These are phyloP conservation scores for Fallopia convolvulus DNA, from an alignment of 148 eudicot genomes.

Conservation along the genomic window DNA sequence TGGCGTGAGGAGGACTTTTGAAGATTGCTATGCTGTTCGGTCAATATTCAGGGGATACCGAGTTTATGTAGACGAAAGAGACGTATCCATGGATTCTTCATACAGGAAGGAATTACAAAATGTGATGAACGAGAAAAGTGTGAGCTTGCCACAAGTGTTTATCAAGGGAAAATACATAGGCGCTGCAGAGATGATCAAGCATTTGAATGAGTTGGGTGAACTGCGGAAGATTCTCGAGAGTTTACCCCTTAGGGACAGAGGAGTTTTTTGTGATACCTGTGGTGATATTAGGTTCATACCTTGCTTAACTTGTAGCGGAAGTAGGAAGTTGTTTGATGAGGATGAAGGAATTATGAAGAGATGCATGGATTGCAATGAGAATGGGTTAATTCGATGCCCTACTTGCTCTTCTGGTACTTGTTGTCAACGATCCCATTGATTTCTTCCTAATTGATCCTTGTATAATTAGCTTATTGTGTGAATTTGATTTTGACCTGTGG, in stretches of 20 bases:
- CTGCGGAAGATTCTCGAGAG: conserved; percentile 48
- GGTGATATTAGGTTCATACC: conserved; percentile 82
- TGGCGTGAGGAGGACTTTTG: conserved; percentile 64
- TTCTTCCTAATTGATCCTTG: background rate
- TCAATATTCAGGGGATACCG: conserved; percentile 60
- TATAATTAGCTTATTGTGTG: background rate
- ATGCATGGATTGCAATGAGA: conserved; percentile 60
- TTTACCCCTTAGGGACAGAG: conserved; percentile 28
- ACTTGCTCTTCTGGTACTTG: conserved; percentile 33
- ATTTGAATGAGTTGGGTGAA: conserved; percentile 68
- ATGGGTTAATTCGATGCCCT: conserved; percentile 29
- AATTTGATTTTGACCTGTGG: background rate
- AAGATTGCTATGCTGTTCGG: conserved; percentile 68
- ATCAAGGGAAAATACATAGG: conserved; percentile 63
- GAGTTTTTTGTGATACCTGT: conserved; percentile 54
- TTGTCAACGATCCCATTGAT: background rate
- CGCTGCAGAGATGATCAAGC: conserved; percentile 62
- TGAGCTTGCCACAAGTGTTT: conserved; percentile 77
- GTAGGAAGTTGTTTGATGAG: conserved; percentile 74
- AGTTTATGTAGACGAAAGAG: conserved; percentile 69
- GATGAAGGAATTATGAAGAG: conserved; percentile 58
- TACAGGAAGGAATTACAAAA: conserved; percentile 56
- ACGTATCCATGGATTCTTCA: conserved; percentile 71
- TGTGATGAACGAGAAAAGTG: conserved; percentile 41
- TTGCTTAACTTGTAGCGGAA: conserved; percentile 69